These are phyloP conservation scores for Diaporthe sp. DNA, from an alignment of 2,329 filamentous ascomycete genomes.

Conservation along the genomic window DNA sequence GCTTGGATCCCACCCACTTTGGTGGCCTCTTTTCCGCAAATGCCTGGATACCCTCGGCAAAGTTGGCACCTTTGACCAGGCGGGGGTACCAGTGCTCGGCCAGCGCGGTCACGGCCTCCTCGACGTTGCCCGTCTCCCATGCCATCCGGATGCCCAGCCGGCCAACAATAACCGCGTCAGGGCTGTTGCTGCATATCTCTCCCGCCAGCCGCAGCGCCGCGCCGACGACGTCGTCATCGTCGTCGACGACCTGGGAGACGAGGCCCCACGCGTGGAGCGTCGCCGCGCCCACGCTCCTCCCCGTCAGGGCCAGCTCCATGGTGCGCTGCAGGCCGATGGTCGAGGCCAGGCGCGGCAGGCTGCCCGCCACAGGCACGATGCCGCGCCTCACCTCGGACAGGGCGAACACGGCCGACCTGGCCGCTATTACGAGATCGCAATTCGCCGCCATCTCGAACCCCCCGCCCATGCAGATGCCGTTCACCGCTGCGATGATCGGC, in stretches of 20 bases:
- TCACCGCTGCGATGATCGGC: constrained; percentile 82
- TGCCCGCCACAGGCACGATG: constrained; percentile 79
- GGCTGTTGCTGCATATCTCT: constrained; percentile 72
- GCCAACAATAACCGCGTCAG: constrained; percentile 80
- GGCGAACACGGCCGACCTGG: constrained; percentile 70
- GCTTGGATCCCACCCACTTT: constrained; percentile 45
- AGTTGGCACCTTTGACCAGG: constrained; percentile 46
- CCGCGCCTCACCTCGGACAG: constrained; percentile 80
- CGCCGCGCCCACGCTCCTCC: constrained; percentile 68
- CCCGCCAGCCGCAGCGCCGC: constrained; percentile 67
- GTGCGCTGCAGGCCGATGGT: constrained; percentile 78
- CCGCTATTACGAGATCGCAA: constrained; percentile 76
- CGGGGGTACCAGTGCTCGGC: constrained; percentile 45
- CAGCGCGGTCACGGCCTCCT: constrained; percentile 44
- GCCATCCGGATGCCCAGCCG: constrained; percentile 78
- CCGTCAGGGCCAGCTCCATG: constrained; percentile 79
- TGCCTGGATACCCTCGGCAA: constrained; percentile 47
- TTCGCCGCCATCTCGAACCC: constrained; percentile 82
- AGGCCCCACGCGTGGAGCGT: constrained; percentile 76
- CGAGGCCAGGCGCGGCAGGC: constrained; percentile 74
- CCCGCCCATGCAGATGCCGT: constrained; percentile 79
- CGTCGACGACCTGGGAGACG: constrained; percentile 72
- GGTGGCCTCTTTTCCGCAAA: constrained; percentile 47
- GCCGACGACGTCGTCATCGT: constrained; percentile 58
- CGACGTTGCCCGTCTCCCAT: constrained; percentile 69